These are phyloP conservation scores for Tricholoma saponaceum DNA, from an alignment of 768 basidiomycete genomes.

Conservation along the genomic window DNA sequence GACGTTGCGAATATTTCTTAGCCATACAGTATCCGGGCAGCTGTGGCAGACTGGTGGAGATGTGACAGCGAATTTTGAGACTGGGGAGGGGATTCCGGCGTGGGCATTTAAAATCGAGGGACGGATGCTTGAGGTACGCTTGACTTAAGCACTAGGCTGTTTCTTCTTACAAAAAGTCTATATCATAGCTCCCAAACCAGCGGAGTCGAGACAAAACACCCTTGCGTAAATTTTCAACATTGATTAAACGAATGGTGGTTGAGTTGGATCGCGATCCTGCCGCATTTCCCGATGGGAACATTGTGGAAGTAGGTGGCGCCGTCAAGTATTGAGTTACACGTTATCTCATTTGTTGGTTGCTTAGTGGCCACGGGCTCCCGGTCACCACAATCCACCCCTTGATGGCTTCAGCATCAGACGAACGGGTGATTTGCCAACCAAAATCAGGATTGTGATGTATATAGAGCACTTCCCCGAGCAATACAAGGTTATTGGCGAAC, in stretches of 20 bases:
- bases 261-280: conserved; percentile 85
- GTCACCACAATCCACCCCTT: conserved; percentile 53
- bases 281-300: conserved; percentile 80
- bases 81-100: conserved; percentile 84
- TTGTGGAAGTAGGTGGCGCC: conserved; percentile 68
- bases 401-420: conserved; percentile 88
- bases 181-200: conserved; percentile 50
- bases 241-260: conserved; percentile 79
- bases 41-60: conserved; percentile 71
- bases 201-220: conserved; percentile 58
- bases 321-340: not conserved
- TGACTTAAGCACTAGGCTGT: not conserved
- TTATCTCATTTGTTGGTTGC: not conserved
- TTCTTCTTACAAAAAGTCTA: not conserved
- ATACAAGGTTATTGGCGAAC: conserved; percentile 72
- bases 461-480: conserved; percentile 86
- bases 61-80: conserved; percentile 57
- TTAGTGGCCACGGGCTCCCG: conserved; percentile 63
- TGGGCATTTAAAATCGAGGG: conserved; percentile 90
- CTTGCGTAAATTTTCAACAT: conserved; percentile 77
- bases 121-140: conserved; percentile 70
- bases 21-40: conserved; percentile 84
- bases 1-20: conserved; percentile 80
- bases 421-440: conserved; percentile 74
- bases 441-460: conserved; percentile 80